phyloP scores from a whole-genome alignment of 2,329 filamentous ascomycete genomes.

The Colletotrichum tanaceti region DNA sequence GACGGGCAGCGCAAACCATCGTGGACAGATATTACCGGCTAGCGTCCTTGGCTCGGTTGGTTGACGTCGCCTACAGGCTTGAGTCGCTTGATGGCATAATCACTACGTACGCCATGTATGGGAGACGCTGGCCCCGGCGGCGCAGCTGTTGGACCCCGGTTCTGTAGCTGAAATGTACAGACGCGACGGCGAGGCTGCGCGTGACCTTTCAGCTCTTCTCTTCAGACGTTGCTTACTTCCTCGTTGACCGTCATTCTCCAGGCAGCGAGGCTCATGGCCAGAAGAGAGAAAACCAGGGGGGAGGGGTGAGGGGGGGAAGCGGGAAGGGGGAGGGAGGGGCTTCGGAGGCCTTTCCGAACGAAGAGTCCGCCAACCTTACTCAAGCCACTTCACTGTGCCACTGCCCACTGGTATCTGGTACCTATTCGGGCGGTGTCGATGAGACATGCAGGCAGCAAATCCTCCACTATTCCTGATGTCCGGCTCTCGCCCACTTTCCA shows the following conservation, averaged over 20 bases:
- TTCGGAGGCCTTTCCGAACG: conserved; percentile 23
- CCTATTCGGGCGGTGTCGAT: conserved; percentile 24
- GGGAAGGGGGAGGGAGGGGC: too few species aligned
- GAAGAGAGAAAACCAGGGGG: background rate
- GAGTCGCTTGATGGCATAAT: too few species aligned
- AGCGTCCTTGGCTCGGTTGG: conserved; percentile 10
- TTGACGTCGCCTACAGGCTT: too few species aligned
- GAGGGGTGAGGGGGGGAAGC: too few species aligned
- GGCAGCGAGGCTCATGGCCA: conserved; percentile 19
- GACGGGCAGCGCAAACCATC: conserved; percentile 16
- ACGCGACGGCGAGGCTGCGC: conserved; percentile 8
- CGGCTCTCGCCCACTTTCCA: conserved; percentile 13
- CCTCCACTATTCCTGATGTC: conserved; percentile 30
- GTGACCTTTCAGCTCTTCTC: conserved; percentile 13
- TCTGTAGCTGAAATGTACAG: conserved; percentile 14
- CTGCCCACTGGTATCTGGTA: conserved; percentile 1
- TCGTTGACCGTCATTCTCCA: background rate
- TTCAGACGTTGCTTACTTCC: background rate
- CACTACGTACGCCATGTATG: background rate
- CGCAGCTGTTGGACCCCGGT: conserved; percentile 12
- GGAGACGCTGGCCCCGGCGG: conserved; percentile 19
- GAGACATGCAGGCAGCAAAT: conserved; percentile 23
- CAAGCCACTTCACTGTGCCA: background rate
- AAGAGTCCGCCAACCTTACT: background rate
- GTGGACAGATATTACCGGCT: conserved; percentile 3